phyloP scores from a whole-genome alignment of 202 grass and related monocot species.

The Carex sylvatica region DNA sequence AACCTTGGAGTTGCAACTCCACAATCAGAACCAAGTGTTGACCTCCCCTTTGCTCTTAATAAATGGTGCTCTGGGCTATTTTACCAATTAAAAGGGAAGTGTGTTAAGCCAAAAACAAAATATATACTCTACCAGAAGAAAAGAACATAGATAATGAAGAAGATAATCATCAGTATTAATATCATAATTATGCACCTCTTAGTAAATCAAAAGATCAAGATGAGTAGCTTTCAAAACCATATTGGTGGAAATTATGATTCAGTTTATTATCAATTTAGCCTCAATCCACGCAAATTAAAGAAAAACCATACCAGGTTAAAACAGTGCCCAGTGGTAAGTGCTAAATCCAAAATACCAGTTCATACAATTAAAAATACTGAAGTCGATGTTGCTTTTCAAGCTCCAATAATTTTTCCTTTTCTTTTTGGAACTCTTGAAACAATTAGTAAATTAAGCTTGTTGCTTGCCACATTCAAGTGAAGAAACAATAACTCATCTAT shows the following conservation, averaged over 20 bases:
- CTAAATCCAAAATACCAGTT: not conserved
- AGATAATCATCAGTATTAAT: conserved; percentile 1
- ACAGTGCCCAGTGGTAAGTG: not conserved
- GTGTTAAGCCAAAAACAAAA: conserved; percentile 11
- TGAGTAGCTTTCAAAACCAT: not conserved
- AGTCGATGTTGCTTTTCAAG: not conserved
- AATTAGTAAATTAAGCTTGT: conserved; percentile 2
- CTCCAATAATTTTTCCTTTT: not conserved
- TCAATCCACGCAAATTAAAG: not conserved
- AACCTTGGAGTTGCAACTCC: conserved; percentile 71
- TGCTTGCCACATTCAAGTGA: not conserved
- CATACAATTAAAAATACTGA: not conserved
- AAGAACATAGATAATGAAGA: conserved; percentile 6
- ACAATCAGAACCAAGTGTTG: conserved; percentile 86
- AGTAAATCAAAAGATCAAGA: not conserved
- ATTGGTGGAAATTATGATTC: not conserved
- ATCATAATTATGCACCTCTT: not conserved
- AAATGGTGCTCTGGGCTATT: conserved; percentile 83
- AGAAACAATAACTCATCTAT: not conserved
- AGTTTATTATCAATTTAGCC: not conserved
- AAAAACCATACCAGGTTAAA: not conserved
- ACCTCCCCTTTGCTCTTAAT: conserved; percentile 71
- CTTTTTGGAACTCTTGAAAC: not conserved
- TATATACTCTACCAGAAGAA: not conserved
- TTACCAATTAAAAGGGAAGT: conserved; percentile 5